phyloP scores from a whole-genome alignment of 257 asterid species.

The Nicotiana tabacum region DNA sequence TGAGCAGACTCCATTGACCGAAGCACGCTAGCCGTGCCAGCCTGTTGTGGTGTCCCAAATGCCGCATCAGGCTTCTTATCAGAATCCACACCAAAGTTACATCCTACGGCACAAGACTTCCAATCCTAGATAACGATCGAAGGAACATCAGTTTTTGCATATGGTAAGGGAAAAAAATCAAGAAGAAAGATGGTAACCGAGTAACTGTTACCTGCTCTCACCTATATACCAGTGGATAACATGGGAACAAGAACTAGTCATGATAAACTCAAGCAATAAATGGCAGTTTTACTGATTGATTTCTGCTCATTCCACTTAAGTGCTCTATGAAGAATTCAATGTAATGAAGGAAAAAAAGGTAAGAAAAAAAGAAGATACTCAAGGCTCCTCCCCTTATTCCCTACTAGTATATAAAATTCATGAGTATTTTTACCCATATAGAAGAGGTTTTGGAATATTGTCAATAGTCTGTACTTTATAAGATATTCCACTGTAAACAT shows the following conservation, averaged over 20 bases:
- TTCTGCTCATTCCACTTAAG: not conserved
- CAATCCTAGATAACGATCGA: slow-evolving; percentile 47
- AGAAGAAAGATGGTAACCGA: not conserved
- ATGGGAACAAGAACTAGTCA: not conserved
- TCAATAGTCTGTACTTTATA: not conserved
- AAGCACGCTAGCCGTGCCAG: slow-evolving; percentile 52
- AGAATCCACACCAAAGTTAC: slow-evolving; percentile 49
- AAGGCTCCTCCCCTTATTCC: not conserved
- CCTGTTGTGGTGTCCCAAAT: slow-evolving; percentile 50
- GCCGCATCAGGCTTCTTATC: slow-evolving; percentile 67
- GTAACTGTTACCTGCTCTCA: slow-evolving; percentile 1
- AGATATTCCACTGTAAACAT: not conserved
- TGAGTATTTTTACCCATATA: not conserved
- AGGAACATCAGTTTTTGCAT: not conserved
- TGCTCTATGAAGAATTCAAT: not conserved
- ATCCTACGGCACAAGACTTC: slow-evolving; percentile 75
- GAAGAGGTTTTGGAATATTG: not conserved
- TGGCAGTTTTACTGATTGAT: not conserved
- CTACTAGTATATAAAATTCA: not conserved
- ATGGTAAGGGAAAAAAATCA: not conserved
- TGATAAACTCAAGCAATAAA: not conserved
- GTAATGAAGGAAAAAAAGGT: not conserved
- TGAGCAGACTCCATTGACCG: slow-evolving; percentile 93
- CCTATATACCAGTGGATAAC: not conserved
- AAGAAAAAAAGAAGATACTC: not conserved